Evolutionary conservation across 169 alveolate genomes (phyloP), one percentile per base, ranked within the genome.

Genomic region (Cryptosporidium tyzzeri): DNA sequence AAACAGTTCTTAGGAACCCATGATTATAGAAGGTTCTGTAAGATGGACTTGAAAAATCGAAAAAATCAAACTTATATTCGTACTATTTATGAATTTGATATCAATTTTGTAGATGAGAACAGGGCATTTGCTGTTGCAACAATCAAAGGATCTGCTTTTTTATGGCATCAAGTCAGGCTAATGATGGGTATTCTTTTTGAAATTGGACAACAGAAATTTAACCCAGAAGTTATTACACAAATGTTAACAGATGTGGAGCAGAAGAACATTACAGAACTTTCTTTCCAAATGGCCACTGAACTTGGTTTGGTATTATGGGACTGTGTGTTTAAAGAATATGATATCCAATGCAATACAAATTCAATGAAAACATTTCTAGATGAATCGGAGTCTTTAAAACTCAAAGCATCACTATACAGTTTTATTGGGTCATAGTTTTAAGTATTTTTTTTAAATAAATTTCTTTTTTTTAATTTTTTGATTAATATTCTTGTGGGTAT

Each of bases 1-100:
- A 93, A 85, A 44, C 87, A 92, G 55, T 85, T 93, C 74, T 50
- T 93, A 7, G 98, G 98, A 10, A 69, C 85, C 6, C 98, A 96
- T 87, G 96, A 96, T 84, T 96, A 95, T 91, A 94, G 95, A 85
- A 93, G 95, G 58, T 94, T 96, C 85, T 96, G 98, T 70, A 95
- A 95, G 86, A 91, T 93, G 67, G 98, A 96, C 86, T 65, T 92
- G 58, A 84, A 94, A 71, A 91, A 92, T 55, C 70, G 91, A 71
- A 74, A 85, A 29, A 73, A 48, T n/a, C 18, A 62, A 26, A 80
- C 89, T 59, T 80, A 80, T 62, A 45, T 50, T 4, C 69, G 89
- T 26, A 80, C 89, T 33, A 80, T 80, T 61, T 62, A 80, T 3
- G 89, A 80, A 21, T 80, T 80, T 80, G 75, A 65, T 26, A 37